These are phyloP conservation scores for Solanum chiquidenum DNA, from an alignment of 257 asterid species.

Conservation along the genomic window DNA sequence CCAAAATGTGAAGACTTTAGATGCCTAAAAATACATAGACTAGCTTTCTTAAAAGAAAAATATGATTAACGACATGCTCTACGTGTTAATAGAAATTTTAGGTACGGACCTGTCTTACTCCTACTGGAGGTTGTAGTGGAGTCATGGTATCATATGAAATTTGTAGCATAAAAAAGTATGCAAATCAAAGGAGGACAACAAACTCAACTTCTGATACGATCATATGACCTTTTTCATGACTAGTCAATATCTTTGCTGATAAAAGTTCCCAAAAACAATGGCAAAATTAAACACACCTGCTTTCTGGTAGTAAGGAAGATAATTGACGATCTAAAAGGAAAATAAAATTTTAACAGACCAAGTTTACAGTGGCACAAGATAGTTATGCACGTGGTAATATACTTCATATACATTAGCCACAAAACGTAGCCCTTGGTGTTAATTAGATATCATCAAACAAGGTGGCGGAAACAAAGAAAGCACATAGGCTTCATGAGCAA, in stretches of 20 bases:
- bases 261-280: constrained; percentile 88
- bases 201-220: not conserved
- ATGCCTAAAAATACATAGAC: not conserved
- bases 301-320: constrained; percentile 80
- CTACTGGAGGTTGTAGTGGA: constrained; percentile 73
- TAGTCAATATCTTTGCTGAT: constrained; percentile 24
- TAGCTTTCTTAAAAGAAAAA: not conserved
- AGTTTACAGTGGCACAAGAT: not conserved
- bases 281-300: constrained; percentile 88
- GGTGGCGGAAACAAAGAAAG: not conserved
- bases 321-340: constrained; percentile 56
- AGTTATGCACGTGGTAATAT: not conserved
- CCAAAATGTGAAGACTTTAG: not conserved
- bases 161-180: constrained; percentile 16
- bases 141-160: constrained; percentile 74
- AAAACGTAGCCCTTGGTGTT: not conserved
- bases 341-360: not conserved
- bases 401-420: not conserved
- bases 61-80: not conserved
- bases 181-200: not conserved
- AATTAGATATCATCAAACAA: not conserved
- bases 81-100: not conserved
- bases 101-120: constrained; percentile 72
- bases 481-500: not conserved
- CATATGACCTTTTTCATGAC: not conserved